Base-by-base conservation (phyloP, 164 flowering plant species). In the Vitis rupestris region DNA sequence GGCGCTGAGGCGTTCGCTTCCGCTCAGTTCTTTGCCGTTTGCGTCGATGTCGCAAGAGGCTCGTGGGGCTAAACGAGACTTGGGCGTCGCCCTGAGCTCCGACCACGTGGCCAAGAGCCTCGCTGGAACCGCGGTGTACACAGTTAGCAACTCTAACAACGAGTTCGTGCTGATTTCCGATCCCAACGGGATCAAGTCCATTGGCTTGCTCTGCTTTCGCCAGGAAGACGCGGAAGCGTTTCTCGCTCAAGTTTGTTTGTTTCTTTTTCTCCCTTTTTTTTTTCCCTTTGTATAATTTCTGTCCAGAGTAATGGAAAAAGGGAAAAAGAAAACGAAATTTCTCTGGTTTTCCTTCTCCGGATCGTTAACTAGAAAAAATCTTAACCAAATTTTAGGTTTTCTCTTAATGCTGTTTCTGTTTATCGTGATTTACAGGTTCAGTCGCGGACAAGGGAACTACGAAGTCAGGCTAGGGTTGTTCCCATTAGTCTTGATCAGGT, bases 401-500 rank as follows among this genome's bases (percentile, higher is more conserved):
- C 27, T 37, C 62, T 9, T 30, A 15, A 16, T 50, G 49, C 14
- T 1, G 52, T 2, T 50, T 58, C 8, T 29, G 15, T 58, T 63
- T 47, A 31, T 61, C 48, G 29, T 30, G 31, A 11, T 10, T 65
- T 75, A 51, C 72, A 94, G 97, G 97, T 86, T 70, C 81, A 80
- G 71, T 69, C 79, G 72, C 82, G 89, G 78, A 91, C 78, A 70
- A 87, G 82, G 37, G 87, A 80, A 55, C 59, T 92, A 60, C 79
- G 84, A 53, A 84, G 86, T 55, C 82, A 77, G 15, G 93, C 93
- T 29, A 88, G 80, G 80, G 94, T 95, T 76, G 99, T 93, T 30
- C 99, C 98, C 0, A 84, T 95, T 55, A 83, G 92, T 3, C 98
- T 95, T 64, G 98, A 95, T 69, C 98, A 95, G 96, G 99, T 92